Evolutionary conservation across 352 stramenopile species (phyloP), one percentile per base, ranked within the genome.

Genomic region (Pythium rhizo-oryzae): DNA sequence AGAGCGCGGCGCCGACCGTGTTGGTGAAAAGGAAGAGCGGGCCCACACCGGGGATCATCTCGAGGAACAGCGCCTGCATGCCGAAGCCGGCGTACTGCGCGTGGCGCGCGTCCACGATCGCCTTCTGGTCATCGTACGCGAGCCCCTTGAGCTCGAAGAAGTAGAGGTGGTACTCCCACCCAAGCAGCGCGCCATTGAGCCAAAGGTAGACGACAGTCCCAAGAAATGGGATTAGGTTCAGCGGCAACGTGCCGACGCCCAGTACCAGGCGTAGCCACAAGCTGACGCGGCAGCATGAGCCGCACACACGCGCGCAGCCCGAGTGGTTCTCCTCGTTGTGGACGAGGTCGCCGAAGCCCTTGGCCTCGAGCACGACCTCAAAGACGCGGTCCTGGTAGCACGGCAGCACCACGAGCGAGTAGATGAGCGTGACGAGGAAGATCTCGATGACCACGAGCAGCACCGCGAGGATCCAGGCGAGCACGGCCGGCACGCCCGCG

Each of bases 81-180:
- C 85, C 85, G 41, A 93, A 93, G 12, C 70, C 72, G 41, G 79
- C 79, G 75, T 92, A 93, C 64, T 90, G 70, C 46, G 73, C 51
- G 54, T 82, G 80, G 68, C 74, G 81, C 30, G 76, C 61, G 12
- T 79, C 61, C 23, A 93, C 53, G 15, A 90, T 77, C 8, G 60
- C 64, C 59, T 81, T 79, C 57, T 93, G 85, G 53, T 91, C 74
- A 13, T 53, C 71, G 66, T 90, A 90, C 23, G 53, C 59, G 23
- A 76, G 75, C 59, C 82, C 80, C 55, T 87, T 87, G 61, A 90
- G 78, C 69, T 91, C 83, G 66, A 93, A 92, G 67, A 90, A 93
- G 65, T 85, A 85, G 35, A 91, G 69, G 60, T 91, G 83, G 47
- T 87, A 81, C 67, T 91, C 83, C 85, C 85, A 93, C 9, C 77